A percentile compares a stretch with the other conserved stretches of the same genome.
These are phyloP conservation scores for Cyberlindnera galapagoensis DNA, from an alignment of 805 yeast genomes.

Conservation along the genomic window DNA sequence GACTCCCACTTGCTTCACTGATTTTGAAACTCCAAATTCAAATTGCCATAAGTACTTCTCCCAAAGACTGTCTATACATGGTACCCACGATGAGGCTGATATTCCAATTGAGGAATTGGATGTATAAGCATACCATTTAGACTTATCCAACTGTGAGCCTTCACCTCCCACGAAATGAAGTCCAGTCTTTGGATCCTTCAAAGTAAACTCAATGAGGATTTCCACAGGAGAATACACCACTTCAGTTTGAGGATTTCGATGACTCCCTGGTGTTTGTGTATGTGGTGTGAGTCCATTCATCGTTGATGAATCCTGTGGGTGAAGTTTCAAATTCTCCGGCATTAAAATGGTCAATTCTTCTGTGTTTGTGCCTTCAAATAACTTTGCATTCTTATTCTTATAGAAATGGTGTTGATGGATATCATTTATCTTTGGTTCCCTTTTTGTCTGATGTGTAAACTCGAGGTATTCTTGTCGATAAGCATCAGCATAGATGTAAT, in stretches of 20 bases:
- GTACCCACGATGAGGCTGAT: slow-evolving; percentile 95
- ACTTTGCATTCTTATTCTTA: slow-evolving; percentile 43
- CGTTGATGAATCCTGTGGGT: slow-evolving; percentile 45
- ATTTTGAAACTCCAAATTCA: slow-evolving; percentile 78
- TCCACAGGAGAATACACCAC: slow-evolving; percentile 67
- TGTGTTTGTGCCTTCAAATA: slow-evolving; percentile 47
- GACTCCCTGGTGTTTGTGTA: slow-evolving; percentile 32
- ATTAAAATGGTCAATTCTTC: slow-evolving; percentile 59
- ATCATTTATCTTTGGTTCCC: slow-evolving; percentile 7
- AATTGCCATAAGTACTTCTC: slow-evolving; percentile 91
- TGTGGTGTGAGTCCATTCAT: slow-evolving; percentile 31
- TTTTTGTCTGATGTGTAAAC: slow-evolving; percentile 21
- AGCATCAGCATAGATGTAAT: slow-evolving; percentile 50
- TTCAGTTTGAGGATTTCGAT: slow-evolving; percentile 26
- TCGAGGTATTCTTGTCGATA: slow-evolving; percentile 33
- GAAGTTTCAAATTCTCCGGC: slow-evolving; percentile 61
- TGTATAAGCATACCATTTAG: slow-evolving; percentile 81
- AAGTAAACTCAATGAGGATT: slow-evolving; percentile 58
- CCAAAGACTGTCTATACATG: slow-evolving; percentile 85
- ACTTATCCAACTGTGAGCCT: slow-evolving; percentile 33
- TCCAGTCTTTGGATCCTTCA: slow-evolving; percentile 67
- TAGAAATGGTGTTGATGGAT: slow-evolving; percentile 55
- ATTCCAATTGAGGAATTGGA: slow-evolving; percentile 69
- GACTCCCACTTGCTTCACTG: slow-evolving; percentile 60
- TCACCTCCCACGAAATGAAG: slow-evolving; percentile 64